Conservation (phyloP, 805 yeast genomes). For the Brettanomyces custersianus region DNA sequence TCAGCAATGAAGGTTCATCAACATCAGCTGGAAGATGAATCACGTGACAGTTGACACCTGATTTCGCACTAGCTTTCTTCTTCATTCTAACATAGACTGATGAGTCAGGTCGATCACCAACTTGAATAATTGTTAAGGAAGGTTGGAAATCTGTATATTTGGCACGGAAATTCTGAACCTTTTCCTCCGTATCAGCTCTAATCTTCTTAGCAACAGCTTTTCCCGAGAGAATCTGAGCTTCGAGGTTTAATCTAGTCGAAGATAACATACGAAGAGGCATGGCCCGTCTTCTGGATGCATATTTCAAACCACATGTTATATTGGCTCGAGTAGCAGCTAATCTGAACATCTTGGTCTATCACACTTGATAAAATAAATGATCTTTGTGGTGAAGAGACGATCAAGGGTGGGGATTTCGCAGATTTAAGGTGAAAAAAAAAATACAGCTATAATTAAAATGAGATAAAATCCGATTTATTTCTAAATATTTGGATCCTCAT, state of each 20-base stretch:
- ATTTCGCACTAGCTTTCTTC: slow-evolving; percentile 64
- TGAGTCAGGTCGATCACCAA: slow-evolving; percentile 71
- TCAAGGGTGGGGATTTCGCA: no score
- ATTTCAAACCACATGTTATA: no score
- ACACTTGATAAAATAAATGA: no score
- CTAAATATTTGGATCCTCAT: no score
- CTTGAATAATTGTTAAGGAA: slow-evolving; percentile 61
- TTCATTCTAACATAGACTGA: slow-evolving; percentile 78
- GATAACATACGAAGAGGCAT: slow-evolving; percentile 11
- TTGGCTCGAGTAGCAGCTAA: no score
- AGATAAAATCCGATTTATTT: no score
- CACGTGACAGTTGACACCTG: slow-evolving; percentile 54
- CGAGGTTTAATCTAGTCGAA: slow-evolving; percentile 8
- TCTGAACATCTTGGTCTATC: no score
- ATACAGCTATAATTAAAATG: no score
- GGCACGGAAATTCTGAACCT: slow-evolving; percentile 32
- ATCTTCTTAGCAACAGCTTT: slow-evolving; percentile 35
- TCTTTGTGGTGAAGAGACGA: no score
- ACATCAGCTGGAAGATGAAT: slow-evolving; percentile 50
- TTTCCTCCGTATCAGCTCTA: slow-evolving; percentile 32
- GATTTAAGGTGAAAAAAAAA: no score
- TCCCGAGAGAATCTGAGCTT: slow-evolving; percentile 35
- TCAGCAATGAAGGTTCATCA: slow-evolving; percentile 47
- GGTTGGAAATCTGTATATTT: slow-evolving; percentile 53
- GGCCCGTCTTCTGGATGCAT: background rate